Base-by-base conservation (phyloP, 352 stramenopile genomes). In the Peronospora belbahrii region DNA sequence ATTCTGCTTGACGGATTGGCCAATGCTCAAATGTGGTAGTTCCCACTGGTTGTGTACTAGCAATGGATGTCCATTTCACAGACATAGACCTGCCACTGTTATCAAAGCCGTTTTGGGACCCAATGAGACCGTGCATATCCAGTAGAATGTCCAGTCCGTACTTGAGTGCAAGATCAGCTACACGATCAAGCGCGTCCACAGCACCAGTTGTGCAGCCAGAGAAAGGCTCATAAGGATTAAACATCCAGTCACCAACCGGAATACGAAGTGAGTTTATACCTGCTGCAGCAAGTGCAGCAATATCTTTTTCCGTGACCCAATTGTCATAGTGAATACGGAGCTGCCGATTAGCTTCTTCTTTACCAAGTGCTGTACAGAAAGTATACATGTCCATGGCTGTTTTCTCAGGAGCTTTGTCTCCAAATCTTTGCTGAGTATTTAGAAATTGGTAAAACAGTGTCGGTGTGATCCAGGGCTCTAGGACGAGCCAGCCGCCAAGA, bases 401-500 rank as follows among this genome's bases (percentile, higher is more conserved):
- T 35, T 87, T 89, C 42, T 88, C 71, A 1, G 73, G 78, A 15
- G 90, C 77, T 33, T 94, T 63, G 48, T 90, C 71, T 6, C 73
- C 74, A 44, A 70, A 85, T 15, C 60, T 62, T 42, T 89, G 72
- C 44, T 86, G 69, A 0, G 73, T 86, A 45, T 56, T 65, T 2
- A 98, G 60, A 67, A 98, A 98, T 61, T 98, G 93, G 70, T 97
- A 97, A 64, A 98, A 98, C 17, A 98, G 62, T 50, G 71, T 85
- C 19, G 94, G 95, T 18, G 91, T 97, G 61, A 98, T 95, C 92
- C 92, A 98, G 13, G 90, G 88, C 69, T 98, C 95, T 19, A 98
- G 67, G n/a, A 98, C 95, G 58, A 98, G 83, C 88, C 88, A 98
- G 13, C 93, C 91, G 24, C 94, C 94, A 4, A 98, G 68, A 59